A percentile compares a stretch with the other conserved stretches of the same genome.
Evolutionary conservation across 1,284 basidiomycete genomes (phyloP).

Genomic region (Malassezia globosa): DNA sequence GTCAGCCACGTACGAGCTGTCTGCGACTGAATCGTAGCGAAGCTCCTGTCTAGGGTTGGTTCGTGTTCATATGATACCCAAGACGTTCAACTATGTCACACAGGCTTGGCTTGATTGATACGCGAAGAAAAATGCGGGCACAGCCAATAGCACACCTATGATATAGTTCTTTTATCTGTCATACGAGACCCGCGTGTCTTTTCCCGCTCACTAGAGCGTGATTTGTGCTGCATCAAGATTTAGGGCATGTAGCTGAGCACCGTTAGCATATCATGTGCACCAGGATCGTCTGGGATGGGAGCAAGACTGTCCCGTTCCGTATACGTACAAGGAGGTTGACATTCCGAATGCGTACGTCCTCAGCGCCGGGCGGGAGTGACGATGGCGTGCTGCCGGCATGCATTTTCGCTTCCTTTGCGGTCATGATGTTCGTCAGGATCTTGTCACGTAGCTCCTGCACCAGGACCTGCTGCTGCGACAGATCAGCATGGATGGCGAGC

Average conservation of each 20-base stretch:
- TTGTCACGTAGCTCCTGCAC: slow-evolving; percentile 81
- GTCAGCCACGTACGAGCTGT: slow-evolving; percentile 3
- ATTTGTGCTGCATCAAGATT: slow-evolving; percentile 45
- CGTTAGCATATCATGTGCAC: no score
- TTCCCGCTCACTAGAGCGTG: slow-evolving; percentile 29
- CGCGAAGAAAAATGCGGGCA: no score
- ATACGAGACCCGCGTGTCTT: no score
- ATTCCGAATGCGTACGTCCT: slow-evolving; percentile 37
- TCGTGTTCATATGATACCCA: no score
- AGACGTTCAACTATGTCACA: no score
- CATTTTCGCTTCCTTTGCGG: slow-evolving; percentile 53
- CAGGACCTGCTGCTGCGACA: slow-evolving; percentile 71
- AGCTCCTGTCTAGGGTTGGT: no score
- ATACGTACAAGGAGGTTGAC: slow-evolving; percentile 35
- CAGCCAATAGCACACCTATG: no score
- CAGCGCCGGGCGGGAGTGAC: slow-evolving; percentile 9
- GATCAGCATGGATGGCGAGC: slow-evolving; percentile 71
- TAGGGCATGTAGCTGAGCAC: slow-evolving; percentile 37
- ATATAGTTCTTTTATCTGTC: no score
- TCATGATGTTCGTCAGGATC: slow-evolving; percentile 72
- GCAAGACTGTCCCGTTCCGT: neutral
- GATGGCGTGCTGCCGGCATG: neutral
- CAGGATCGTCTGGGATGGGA: no score
- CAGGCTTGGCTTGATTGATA: no score
- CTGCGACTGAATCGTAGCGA: neutral